These are phyloP conservation scores for Colletotrichum sp. DNA, from an alignment of 2,329 filamentous ascomycete species.

Conservation along the genomic window DNA sequence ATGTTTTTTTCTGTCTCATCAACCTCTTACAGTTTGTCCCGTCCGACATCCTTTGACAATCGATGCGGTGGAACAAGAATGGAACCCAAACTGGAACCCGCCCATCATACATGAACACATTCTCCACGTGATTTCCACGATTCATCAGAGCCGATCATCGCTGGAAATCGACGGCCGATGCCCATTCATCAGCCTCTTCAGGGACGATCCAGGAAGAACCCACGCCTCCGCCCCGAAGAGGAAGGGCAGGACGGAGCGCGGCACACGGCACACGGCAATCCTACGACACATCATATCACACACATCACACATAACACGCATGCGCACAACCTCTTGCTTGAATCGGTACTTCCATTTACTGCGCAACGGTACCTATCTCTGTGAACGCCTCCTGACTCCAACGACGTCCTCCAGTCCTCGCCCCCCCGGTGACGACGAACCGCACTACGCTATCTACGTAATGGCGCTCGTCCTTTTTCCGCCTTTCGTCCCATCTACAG, in stretches of 20 bases:
- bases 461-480: neutral
- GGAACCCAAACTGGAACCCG: neutral
- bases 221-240: neutral
- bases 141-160: neutral
- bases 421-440: neutral
- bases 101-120: neutral
- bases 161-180: neutral
- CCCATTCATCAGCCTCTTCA: neutral
- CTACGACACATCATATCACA: neutral
- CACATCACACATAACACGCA: neutral
- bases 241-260: neutral
- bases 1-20: neutral
- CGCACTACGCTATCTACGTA: neutral
- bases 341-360: neutral
- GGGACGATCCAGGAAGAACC: neutral
- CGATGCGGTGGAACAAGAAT: neutral
- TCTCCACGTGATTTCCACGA: neutral
- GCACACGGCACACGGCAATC: neutral
- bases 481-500: neutral
- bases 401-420: neutral
- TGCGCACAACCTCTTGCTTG: neutral
- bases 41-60: neutral
- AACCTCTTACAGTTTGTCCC: neutral
- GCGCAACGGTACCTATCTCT: neutral
- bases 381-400: neutral